Evolutionary conservation across 176 grass and related monocot genomes (phyloP).

Genomic region (Melocanna baccifera): DNA sequence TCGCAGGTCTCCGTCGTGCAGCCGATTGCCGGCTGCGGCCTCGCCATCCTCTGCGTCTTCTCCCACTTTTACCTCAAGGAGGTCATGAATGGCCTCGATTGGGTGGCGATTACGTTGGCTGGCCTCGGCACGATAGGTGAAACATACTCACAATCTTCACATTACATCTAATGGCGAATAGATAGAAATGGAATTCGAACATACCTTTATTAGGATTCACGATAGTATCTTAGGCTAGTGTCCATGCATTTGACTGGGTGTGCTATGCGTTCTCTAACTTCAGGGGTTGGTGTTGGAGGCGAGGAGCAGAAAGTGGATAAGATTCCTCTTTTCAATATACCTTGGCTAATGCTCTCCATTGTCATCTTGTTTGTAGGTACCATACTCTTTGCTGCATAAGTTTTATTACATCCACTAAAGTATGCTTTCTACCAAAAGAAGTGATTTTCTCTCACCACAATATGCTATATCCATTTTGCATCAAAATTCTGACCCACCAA

Average conservation of each 20-base stretch:
- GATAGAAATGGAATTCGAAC: not conserved
- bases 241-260: not conserved
- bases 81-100: conserved; percentile 92
- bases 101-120: conserved; percentile 82
- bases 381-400: conserved; percentile 51
- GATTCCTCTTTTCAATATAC: conserved; percentile 83
- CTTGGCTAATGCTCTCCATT: conserved; percentile 75
- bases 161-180: not conserved
- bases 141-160: not conserved
- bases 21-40: conserved; percentile 90
- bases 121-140: conserved; percentile 93
- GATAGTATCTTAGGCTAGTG: not conserved
- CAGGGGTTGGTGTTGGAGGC: conserved; percentile 95
- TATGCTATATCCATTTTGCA: not conserved
- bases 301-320: conserved; percentile 83
- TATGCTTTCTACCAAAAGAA: conserved; percentile 4
- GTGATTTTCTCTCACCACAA: not conserved
- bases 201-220: not conserved
- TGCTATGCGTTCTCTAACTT: conserved; percentile 15
- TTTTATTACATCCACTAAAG: not conserved
- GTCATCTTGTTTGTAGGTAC: conserved; percentile 99
- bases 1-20: conserved; percentile 93
- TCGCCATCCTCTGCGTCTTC: conserved; percentile 90
- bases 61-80: conserved; percentile 98
- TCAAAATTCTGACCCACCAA: not conserved